Percentiles rank a stretch among this genome's conserved stretches.
Conservation (phyloP, 306 rosid species). For the Quercus glauca region DNA sequence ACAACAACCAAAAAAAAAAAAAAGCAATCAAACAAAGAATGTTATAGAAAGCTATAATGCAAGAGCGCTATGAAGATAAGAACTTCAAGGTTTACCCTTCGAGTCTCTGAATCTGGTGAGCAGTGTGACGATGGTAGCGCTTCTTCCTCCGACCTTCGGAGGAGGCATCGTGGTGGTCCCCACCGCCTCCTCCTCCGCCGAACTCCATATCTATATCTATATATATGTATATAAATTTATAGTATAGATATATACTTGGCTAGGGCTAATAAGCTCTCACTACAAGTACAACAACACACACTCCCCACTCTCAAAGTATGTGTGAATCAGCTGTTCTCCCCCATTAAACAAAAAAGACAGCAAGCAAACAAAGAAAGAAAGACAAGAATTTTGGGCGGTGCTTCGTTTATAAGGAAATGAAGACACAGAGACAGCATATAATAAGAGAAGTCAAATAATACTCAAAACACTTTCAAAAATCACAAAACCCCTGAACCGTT, state of each 20-base stretch:
- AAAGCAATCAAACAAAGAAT: too few relatives aligned
- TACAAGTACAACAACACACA: neutral
- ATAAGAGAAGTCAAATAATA: constrained; percentile 2
- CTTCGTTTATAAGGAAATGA: constrained; percentile 12
- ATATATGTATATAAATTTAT: too few relatives aligned
- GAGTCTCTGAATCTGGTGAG: constrained; percentile 90
- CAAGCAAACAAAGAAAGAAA: constrained; percentile 13
- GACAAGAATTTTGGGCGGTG: constrained; percentile 20
- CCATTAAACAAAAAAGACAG: constrained; percentile 20
- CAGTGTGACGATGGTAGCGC: constrained; percentile 96
- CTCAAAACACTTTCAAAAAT: neutral
- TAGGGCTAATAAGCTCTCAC: neutral
- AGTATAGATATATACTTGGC: too few relatives aligned
- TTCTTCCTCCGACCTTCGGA: constrained; percentile 70
- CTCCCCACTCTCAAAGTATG: too few relatives aligned
- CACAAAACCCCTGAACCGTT: neutral
- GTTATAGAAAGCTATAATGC: neutral
- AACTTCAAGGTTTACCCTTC: constrained; percentile 55
- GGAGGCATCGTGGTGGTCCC: constrained; percentile 46
- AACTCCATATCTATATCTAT: constrained; percentile 52
- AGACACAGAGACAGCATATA: neutral
- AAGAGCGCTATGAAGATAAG: neutral
- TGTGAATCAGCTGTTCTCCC: constrained; percentile 23
- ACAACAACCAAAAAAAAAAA: neutral
- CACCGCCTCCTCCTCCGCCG: constrained; percentile 66